phyloP scores from a whole-genome alignment of 805 yeast genomes.

The Candida palmyrensis region DNA sequence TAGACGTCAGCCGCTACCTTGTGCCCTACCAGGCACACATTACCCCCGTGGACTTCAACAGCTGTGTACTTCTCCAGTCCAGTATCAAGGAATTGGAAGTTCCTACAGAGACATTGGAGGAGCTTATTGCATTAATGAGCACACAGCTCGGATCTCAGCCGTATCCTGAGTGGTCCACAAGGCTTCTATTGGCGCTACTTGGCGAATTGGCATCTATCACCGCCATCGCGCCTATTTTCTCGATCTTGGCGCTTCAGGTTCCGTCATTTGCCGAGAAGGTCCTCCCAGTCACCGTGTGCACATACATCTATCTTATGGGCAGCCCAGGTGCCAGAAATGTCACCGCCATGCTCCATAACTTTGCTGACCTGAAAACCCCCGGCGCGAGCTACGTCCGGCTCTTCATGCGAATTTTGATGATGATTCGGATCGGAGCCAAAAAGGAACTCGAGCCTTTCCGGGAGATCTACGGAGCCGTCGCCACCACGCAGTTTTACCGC shows the following conservation, averaged over 20 bases:
- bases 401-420: neutral
- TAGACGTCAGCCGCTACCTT: constrained; percentile 17
- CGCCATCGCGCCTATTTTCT: constrained; percentile 26
- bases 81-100: constrained; percentile 14
- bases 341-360: neutral
- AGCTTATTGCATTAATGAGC: constrained; percentile 5
- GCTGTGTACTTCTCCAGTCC: constrained; percentile 25
- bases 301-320: constrained; percentile 13
- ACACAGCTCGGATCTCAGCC: neutral
- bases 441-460: constrained; percentile 15
- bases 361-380: neutral
- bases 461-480: constrained; percentile 23
- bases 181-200: constrained; percentile 25
- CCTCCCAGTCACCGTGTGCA: constrained; percentile 23
- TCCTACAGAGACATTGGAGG: constrained; percentile 9
- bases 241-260: constrained; percentile 19
- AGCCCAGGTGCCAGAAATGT: constrained; percentile 5
- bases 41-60: constrained; percentile 28
- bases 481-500: constrained; percentile 19
- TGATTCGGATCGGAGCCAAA: neutral
- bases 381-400: neutral
- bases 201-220: constrained; percentile 24
- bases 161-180: constrained; percentile 20
- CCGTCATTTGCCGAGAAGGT: constrained; percentile 10
- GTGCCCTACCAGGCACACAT: constrained; percentile 13